Base-by-base conservation (phyloP, 306 rosid genomes). In the Heteromeles arbutifolia region DNA sequence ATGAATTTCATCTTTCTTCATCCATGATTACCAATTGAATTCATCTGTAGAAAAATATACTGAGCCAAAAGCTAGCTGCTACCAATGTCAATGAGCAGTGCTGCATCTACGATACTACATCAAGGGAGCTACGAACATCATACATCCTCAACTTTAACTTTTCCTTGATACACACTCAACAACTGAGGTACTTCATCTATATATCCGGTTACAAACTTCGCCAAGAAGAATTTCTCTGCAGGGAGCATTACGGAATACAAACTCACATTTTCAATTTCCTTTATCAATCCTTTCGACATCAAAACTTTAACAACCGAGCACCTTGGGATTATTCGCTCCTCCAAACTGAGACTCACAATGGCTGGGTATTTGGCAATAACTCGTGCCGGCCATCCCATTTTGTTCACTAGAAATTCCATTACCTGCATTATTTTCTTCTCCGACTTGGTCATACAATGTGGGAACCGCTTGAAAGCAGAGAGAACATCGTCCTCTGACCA, bases 321-420 rank as follows among this genome's bases (percentile, higher is more conserved):
- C 64, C 64, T 56, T 0, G 91, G 93, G 45, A 82, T n/a, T 45
- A 83, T 22, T 78, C 87, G 76, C 72, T 31, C 78, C 70, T 78
- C 71, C 53, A 86, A 75, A 77, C 92, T 86, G 18, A 28, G 17
- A 11, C 6, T 8, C 2, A 86, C 13, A 0, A 79, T 0, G 0
- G 0, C 0, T 0, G 88, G 75, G 5, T 19, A 34, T n/a, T 59
- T 44, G 10, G 63, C 79, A 80, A 88, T 56, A 2, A 22, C 25
- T 53, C 48, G 11, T 24, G 88, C 4, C 8, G 68, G 54, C 53
- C 43, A 76, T n/a, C 87, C 86, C 50, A 82, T 73, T 12, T 73
- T 6, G 67, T 85, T 57, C 63, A 57, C 28, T n/a, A 57, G 22
- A 57, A 57, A 12, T n/a, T 57, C 63, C 63, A 22, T 21, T 13